These are phyloP conservation scores for Fraxinus greggii DNA, from an alignment of 305 asterid species.

Conservation along the genomic window DNA sequence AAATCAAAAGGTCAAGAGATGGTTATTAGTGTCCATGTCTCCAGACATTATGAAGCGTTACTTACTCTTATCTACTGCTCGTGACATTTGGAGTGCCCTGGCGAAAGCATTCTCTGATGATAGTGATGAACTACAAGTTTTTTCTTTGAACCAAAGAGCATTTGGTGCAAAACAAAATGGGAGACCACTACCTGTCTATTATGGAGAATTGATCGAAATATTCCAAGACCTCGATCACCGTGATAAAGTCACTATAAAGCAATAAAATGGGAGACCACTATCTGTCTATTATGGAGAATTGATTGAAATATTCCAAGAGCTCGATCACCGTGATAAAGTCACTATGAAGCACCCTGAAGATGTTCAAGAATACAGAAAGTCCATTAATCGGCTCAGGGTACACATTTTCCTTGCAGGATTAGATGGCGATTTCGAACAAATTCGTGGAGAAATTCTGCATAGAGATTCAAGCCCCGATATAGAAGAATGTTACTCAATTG, in stretches of 20 bases:
- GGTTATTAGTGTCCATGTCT: neutral
- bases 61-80: neutral
- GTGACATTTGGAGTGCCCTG: neutral
- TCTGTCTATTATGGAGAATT: no score
- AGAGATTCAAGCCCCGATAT: neutral
- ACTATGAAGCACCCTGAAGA: neutral
- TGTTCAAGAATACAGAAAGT: neutral
- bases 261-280: no score
- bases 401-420: neutral
- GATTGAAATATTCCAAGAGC: no score
- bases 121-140: no score
- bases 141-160: no score
- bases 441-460: neutral
- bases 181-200: no score
- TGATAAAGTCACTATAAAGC: neutral
- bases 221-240: neutral
- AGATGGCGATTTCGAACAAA: no score
- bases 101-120: neutral
- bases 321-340: no score
- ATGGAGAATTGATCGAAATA: no score
- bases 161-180: no score
- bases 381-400: neutral
- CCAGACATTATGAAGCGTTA: neutral
- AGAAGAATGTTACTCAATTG: neutral
- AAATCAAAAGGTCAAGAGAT: neutral